These are phyloP conservation scores for Yarrowia sp. DNA, from an alignment of 805 yeast genomes.

Conservation along the genomic window DNA sequence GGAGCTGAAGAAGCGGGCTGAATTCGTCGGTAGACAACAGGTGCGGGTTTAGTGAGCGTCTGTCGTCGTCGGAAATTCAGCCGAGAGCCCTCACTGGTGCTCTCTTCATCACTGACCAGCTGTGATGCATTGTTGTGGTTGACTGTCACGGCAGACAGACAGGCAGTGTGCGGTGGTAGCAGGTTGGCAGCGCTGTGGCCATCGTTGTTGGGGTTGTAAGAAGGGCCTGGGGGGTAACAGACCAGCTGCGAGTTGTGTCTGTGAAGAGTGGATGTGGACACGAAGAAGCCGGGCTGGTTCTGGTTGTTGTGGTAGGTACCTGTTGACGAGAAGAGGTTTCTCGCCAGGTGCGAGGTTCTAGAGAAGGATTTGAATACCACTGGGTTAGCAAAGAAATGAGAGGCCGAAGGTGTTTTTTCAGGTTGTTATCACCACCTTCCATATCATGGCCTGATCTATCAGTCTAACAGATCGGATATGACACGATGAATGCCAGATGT, in stretches of 20 bases:
- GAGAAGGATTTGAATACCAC: constrained; percentile 53
- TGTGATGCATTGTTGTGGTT: constrained; percentile 31
- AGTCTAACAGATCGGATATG: no score
- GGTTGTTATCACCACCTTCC: no score
- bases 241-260: constrained; percentile 52
- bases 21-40: constrained; percentile 29
- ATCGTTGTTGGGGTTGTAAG: constrained; percentile 29
- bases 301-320: constrained; percentile 40
- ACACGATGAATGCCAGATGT: no score
- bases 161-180: constrained; percentile 18
- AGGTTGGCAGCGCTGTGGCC: constrained; percentile 7
- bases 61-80: constrained; percentile 9
- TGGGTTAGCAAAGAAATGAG: constrained; percentile 2
- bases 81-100: background rate
- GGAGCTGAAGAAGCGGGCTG: constrained; percentile 20
- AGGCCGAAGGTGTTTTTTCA: no score
- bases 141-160: constrained; percentile 27
- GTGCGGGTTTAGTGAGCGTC: constrained; percentile 14
- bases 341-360: constrained; percentile 51
- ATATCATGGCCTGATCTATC: no score
- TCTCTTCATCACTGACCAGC: constrained; percentile 26
- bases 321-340: constrained; percentile 50
- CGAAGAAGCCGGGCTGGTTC: constrained; percentile 52
- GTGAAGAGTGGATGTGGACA: constrained; percentile 52
- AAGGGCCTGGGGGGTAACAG: constrained; percentile 9